These are phyloP conservation scores for Thermoascus crustaceus DNA, from an alignment of 2,329 filamentous ascomycete genomes.

Conservation along the genomic window DNA sequence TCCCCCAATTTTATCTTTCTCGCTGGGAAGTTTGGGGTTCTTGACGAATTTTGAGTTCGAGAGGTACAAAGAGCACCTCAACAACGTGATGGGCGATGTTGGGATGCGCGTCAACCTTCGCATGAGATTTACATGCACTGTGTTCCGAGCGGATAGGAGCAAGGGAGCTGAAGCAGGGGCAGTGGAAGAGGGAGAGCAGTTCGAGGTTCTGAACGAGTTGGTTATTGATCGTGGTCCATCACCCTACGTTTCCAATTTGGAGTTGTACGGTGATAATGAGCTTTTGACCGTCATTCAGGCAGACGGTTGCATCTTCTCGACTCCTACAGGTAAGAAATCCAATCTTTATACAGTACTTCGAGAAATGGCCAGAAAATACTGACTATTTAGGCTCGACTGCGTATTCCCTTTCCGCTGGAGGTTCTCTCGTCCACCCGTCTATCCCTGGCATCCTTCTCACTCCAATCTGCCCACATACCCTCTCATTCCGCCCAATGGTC, in stretches of 20 bases:
- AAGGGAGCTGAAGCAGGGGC: conserved; percentile 43
- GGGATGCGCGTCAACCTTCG: conserved; percentile 97
- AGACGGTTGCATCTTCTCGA: conserved; percentile 96
- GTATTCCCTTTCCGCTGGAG: conserved; percentile 91
- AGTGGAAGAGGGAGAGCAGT: conserved; percentile 87
- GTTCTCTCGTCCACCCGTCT: conserved; percentile 90
- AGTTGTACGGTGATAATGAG: conserved; percentile 91
- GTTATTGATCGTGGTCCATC: conserved; percentile 96
- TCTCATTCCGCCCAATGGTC: conserved; percentile 97
- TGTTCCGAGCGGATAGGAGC: conserved; percentile 62
- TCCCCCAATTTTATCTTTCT: conserved; percentile 85
- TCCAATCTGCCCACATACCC: conserved; percentile 92
- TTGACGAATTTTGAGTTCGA: conserved; percentile 95
- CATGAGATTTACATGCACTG: conserved; percentile 98
- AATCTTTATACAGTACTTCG: neutral
- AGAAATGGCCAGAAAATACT: conserved; percentile 3
- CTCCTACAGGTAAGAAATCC: conserved; percentile 62
- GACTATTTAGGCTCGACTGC: conserved; percentile 61
- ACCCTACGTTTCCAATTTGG: conserved; percentile 92
- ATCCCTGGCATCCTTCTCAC: conserved; percentile 95
- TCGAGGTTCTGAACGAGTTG: conserved; percentile 95
- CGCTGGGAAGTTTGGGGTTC: conserved; percentile 86
- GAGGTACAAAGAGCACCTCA: conserved; percentile 77
- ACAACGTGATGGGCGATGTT: conserved; percentile 82
- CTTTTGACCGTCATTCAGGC: conserved; percentile 92